phyloP scores from a whole-genome alignment of 2,329 filamentous ascomycete species.

The Coleophoma crateriformis region DNA sequence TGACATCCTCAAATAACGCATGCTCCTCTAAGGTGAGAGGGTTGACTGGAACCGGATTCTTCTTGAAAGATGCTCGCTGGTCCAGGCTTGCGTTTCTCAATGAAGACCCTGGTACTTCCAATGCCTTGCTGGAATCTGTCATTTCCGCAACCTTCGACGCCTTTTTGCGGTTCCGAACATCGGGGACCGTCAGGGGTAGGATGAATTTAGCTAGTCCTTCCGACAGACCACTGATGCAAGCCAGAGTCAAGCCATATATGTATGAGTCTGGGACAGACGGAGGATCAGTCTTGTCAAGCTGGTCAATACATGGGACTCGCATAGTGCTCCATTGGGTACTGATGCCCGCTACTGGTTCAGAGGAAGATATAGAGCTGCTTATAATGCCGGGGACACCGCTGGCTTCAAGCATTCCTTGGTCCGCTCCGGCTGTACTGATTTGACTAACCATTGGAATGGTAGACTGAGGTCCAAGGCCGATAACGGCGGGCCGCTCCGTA shows the following conservation, averaged over 20 bases:
- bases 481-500: slow-evolving; percentile 82
- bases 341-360: slow-evolving; percentile 67
- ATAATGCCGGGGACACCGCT: slow-evolving; percentile 86
- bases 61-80: slow-evolving; percentile 63
- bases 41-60: slow-evolving; percentile 76
- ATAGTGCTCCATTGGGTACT: slow-evolving; percentile 89
- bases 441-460: slow-evolving; percentile 66
- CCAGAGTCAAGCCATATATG: slow-evolving; percentile 81
- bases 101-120: slow-evolving; percentile 15
- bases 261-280: slow-evolving; percentile 87
- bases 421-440: slow-evolving; percentile 53
- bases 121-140: slow-evolving; percentile 9
- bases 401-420: slow-evolving; percentile 85
- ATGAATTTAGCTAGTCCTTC: slow-evolving; percentile 93
- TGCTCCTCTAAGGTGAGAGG: slow-evolving; percentile 73
- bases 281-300: slow-evolving; percentile 86
- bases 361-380: slow-evolving; percentile 60
- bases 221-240: slow-evolving; percentile 84
- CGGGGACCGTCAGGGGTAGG: slow-evolving; percentile 82
- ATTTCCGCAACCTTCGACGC: slow-evolving; percentile 14
- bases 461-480: slow-evolving; percentile 85
- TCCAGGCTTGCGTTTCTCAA: slow-evolving; percentile 34
- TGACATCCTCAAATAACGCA: slow-evolving; percentile 64
- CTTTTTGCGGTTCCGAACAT: slow-evolving; percentile 50
- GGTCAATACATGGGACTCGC: slow-evolving; percentile 83